A percentile compares a stretch with the other conserved stretches of the same genome.
phyloP scores from a whole-genome alignment of 1,284 basidiomycete genomes.

The Tilletia caries region DNA sequence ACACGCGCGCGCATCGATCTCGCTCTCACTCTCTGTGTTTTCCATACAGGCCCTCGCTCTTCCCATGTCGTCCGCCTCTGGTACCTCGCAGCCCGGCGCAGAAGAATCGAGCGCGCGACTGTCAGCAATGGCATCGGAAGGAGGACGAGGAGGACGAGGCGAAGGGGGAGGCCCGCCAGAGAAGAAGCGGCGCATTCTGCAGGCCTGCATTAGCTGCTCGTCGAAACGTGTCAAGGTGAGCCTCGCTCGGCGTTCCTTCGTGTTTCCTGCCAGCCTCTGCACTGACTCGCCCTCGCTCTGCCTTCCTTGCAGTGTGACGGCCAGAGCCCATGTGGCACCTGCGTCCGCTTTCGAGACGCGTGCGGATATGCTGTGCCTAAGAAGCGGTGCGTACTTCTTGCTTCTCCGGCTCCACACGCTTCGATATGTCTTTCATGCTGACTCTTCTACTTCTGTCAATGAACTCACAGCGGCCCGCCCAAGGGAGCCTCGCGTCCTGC shows the following conservation, averaged over 20 bases:
- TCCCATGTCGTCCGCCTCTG: too few species aligned
- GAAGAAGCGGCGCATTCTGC: slow-evolving; percentile 30
- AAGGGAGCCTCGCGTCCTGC: slow-evolving; percentile 37
- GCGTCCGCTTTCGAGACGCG: slow-evolving; percentile 29
- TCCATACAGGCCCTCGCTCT: too few species aligned
- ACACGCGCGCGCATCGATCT: too few species aligned
- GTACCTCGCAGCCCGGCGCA: too few species aligned
- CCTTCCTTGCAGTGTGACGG: slow-evolving; percentile 28
- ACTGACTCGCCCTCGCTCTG: too few species aligned
- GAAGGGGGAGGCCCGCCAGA: background rate
- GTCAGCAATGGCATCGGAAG: background rate
- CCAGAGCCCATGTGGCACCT: slow-evolving; percentile 33
- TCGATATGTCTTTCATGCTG: background rate
- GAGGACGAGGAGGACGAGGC: background rate
- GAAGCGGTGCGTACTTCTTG: slow-evolving; percentile 23
- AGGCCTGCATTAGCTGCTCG: slow-evolving; percentile 38
- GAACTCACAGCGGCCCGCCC: slow-evolving; percentile 27
- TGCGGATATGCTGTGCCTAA: slow-evolving; percentile 42
- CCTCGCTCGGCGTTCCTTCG: background rate
- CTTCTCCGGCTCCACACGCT: background rate
- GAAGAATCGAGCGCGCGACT: too few species aligned
- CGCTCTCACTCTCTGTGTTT: too few species aligned
- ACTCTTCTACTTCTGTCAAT: background rate
- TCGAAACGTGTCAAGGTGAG: slow-evolving; percentile 34
- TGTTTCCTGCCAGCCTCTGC: background rate